Percentiles rank a stretch among this genome's conserved stretches.
Conservation (phyloP, 1,139 yeast genomes). For the Lodderomyces margitis region DNA sequence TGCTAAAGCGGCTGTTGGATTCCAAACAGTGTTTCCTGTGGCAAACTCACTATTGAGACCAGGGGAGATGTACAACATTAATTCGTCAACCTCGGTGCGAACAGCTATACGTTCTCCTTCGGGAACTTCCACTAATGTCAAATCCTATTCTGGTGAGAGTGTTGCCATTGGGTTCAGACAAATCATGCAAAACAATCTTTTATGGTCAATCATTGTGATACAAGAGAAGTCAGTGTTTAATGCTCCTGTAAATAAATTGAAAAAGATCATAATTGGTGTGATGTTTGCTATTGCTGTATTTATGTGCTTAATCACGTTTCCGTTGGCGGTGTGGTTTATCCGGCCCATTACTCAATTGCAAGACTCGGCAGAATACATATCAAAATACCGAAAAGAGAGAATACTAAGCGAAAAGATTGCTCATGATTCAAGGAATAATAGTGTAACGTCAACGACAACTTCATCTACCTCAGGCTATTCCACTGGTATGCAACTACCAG, state of each 20-base stretch:
- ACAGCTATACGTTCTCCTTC: slow-evolving; percentile 32
- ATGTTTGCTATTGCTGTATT: slow-evolving; percentile 78
- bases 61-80: slow-evolving; percentile 27
- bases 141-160: slow-evolving; percentile 36
- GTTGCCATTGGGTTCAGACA: slow-evolving; percentile 75
- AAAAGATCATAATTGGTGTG: slow-evolving; percentile 72
- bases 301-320: slow-evolving; percentile 72
- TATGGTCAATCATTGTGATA: slow-evolving; percentile 79
- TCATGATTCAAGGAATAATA: slow-evolving; percentile 14
- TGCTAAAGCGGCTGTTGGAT: slow-evolving; percentile 25
- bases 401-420: slow-evolving; percentile 1
- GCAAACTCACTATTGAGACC: slow-evolving; percentile 18
- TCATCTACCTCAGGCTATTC: slow-evolving; percentile 35
- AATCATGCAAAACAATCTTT: slow-evolving; percentile 46
- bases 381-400: slow-evolving; percentile 31
- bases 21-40: slow-evolving; percentile 36
- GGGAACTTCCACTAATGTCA: slow-evolving; percentile 53
- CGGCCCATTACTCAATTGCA: slow-evolving; percentile 79
- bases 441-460: slow-evolving; percentile 28
- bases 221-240: slow-evolving; percentile 60
- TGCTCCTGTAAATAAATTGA: slow-evolving; percentile 59
- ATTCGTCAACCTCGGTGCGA: slow-evolving; percentile 34
- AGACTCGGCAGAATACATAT: slow-evolving; percentile 73
- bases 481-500: slow-evolving; percentile 44
- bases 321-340: slow-evolving; percentile 82